Evolutionary conservation across 345 rosid genomes (phyloP), one percentile per base, ranked within the genome.

Genomic region (Eucalyptus marginata): DNA sequence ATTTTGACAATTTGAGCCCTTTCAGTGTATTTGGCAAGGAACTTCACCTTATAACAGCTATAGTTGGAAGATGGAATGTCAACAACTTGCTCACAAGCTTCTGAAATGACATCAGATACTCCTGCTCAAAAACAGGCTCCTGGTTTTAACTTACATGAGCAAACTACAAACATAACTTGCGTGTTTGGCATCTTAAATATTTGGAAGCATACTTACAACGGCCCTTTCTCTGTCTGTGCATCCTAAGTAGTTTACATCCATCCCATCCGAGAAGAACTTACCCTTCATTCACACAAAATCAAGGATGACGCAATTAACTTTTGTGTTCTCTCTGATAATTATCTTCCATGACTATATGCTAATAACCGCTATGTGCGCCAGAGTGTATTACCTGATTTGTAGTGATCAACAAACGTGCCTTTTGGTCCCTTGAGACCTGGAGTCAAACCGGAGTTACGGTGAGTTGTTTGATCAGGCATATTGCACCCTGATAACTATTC

Each of bases 51-150:
- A 86, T 52, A 29, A 54, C 54, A 50, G 88, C 88, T 40, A 86
- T 52, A 33, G 90, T 86, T 68, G 88, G 90, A 47, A 89, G 86
- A 80, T 88, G 76, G 83, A 86, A 89, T 44, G 90, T 68, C 88
- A 89, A 71, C 27, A 86, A 44, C 90, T 86, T 86, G 86, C 79
- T 49, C 46, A 71, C 46, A 68, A 89, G 90, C 88, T 40, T 89
- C 71, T 86, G 88, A 89, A 89, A 89, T 64, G 52, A 17, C 50
- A 86, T 71, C 31, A 76, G 27, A 27, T 22, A 89, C 15, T 71
- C 76, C 80, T 89, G 71, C 88, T 13, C 46, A 40, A 18, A 7
- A 20, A 22, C 47, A 49, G 49, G 36, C 47, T 50, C 14, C 8
- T 13, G 46, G 29, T 46, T 27, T 47, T 46, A 54, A 24, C 24